Conservation (phyloP, 176 grass and related monocot genomes). For the Panicum miliaceum region DNA sequence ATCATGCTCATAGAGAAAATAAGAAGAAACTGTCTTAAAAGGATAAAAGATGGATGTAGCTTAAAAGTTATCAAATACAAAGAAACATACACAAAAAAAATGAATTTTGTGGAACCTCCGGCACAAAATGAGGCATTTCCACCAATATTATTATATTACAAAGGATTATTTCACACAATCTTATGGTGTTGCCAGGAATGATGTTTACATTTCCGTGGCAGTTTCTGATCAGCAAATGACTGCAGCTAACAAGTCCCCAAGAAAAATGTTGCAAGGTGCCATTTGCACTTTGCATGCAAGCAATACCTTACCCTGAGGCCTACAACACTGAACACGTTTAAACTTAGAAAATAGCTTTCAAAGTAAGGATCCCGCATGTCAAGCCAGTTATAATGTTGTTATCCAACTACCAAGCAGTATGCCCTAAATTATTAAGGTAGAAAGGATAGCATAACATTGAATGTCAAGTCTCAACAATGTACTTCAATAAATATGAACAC, state of each 20-base stretch:
- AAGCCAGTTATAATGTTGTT: neutral
- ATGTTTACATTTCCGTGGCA: neutral
- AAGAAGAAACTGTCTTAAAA: neutral
- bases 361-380: neutral
- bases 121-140: neutral
- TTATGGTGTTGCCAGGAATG: neutral
- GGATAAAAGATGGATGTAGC: slow-evolving; percentile 17
- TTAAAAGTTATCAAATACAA: slow-evolving; percentile 13
- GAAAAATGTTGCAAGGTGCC: neutral
- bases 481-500: neutral
- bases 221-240: slow-evolving; percentile 27
- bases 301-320: neutral
- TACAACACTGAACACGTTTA: no score
- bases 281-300: slow-evolving; percentile 12
- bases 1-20: slow-evolving; percentile 24
- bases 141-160: neutral
- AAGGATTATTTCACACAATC: slow-evolving; percentile 7
- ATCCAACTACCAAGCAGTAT: neutral
- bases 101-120: neutral
- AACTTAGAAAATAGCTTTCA: neutral
- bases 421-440: neutral
- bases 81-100: neutral
- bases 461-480: neutral
- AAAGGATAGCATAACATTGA: neutral
- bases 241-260: neutral